Base-by-base conservation (phyloP, 2,329 filamentous ascomycete genomes). In the Chaetomiaceae sp. region DNA sequence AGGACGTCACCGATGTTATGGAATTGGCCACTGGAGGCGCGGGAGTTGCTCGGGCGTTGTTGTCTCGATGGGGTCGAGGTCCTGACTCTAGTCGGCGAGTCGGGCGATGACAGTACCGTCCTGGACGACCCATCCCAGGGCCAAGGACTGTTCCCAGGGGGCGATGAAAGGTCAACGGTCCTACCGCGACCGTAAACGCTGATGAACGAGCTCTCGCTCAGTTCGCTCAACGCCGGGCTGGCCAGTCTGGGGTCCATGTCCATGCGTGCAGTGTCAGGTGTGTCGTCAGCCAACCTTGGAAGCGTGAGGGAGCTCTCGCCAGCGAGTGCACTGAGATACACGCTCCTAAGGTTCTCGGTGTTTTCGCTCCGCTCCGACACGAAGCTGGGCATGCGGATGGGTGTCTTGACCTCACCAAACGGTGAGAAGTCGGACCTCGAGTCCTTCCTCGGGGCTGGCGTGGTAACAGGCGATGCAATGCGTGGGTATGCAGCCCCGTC, bases 161-260 rank as follows among this genome's bases (percentile, higher is more conserved):
- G 53, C 9, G 59, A 58, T 10, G 58, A 58, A 23, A 58, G 60
- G 9, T 64, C 62, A 2, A 58, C 48, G 10, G 57, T 45, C 7
- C 55, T 59, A 54, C 73, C 74, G 20, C 71, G 65, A 3, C 82
- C 82, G 49, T 86, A 86, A 0, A 86, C 70, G 58, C 82, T 86
- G 19, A 78, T 58, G 58, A 86, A 85, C 0, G 82, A 86, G 62
- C 82, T 85, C 63, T 86, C 82, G 57, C 82, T 86, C 55, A 86
- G 65, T 12, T 85, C 71, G 56, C 83, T 86, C 44, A 86, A 66
- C 30, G 75, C 77, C 3, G 83, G 82, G 57, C 82, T 86, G 23
- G 70, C 71, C 52, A 79, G 60, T 38, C 69, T 72, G 54, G 78
- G 61, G 35, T 69, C 71, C 38, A 69, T 63, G 35, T 69, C 71